Percentiles rank a stretch among this genome's conserved stretches.
phyloP scores from a whole-genome alignment of 352 stramenopile genomes.

The Phytophthora hibernalis region DNA sequence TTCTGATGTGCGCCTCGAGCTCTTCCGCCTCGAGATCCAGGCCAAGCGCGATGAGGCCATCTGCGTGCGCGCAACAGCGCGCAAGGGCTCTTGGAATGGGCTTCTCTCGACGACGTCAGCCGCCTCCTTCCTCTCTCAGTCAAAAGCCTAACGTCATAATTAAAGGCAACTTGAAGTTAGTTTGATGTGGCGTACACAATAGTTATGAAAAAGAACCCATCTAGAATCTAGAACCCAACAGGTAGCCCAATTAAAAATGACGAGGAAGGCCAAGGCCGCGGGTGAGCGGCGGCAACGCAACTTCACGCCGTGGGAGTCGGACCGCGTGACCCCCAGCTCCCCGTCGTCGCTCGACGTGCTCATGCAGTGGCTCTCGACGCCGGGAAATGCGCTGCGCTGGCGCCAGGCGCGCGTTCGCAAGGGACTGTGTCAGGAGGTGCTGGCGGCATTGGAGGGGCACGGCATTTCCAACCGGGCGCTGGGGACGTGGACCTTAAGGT shows the following conservation, averaged over 20 bases:
- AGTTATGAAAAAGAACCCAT: too few relatives aligned
- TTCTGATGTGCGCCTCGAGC: constrained; percentile 26
- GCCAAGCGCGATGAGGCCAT: constrained; percentile 43
- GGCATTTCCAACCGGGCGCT: constrained; percentile 23
- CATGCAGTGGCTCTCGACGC: constrained; percentile 39
- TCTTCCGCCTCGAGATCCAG: constrained; percentile 48
- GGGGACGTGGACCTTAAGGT: constrained; percentile 30
- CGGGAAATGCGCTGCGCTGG: constrained; percentile 46
- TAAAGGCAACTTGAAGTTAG: too few relatives aligned
- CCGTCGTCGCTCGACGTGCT: constrained; percentile 36
- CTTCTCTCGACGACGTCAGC: constrained; percentile 34
- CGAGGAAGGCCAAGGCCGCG: constrained; percentile 5
- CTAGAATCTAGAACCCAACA: too few relatives aligned
- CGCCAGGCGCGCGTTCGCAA: constrained; percentile 13
- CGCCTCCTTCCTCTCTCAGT: constrained; percentile 37
- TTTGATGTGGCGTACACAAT: too few relatives aligned
- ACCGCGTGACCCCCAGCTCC: constrained; percentile 15
- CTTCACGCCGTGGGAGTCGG: constrained; percentile 22
- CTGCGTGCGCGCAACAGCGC: constrained; percentile 38
- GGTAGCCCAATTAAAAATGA: too few relatives aligned
- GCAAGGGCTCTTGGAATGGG: constrained; percentile 51
- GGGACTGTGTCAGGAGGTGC: constrained; percentile 24
- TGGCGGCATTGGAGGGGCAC: constrained; percentile 18
- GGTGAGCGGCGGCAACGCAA: constrained; percentile 13
- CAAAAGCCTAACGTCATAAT: too few relatives aligned